Conservation (phyloP, 2,329 filamentous ascomycete genomes). For the Cryphonectria parasitica region DNA sequence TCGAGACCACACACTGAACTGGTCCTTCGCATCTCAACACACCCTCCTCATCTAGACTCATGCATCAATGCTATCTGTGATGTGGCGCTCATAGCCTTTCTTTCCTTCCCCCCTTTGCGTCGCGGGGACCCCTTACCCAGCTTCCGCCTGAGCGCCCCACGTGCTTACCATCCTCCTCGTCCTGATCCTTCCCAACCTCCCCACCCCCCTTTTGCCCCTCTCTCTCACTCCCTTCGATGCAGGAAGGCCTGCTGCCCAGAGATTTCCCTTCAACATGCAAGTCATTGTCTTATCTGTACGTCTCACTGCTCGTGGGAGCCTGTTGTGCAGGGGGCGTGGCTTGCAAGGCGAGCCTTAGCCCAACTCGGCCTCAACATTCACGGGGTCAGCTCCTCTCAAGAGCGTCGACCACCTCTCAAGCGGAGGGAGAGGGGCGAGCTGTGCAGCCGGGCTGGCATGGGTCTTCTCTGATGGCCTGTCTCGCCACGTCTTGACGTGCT, state of each 20-base stretch:
- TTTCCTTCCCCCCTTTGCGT: background rate
- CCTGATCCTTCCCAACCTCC: background rate
- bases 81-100: background rate
- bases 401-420: background rate
- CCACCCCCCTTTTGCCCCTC: background rate
- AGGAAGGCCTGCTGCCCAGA: background rate
- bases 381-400: background rate
- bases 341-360: background rate
- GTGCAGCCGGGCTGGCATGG: background rate
- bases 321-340: background rate
- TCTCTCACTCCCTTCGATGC: background rate
- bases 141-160: conserved; percentile 8
- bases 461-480: background rate
- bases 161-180: conserved; percentile 5
- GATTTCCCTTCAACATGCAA: background rate
- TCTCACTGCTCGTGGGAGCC: background rate
- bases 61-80: conserved; percentile 3
- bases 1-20: background rate
- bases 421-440: background rate
- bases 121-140: conserved; percentile 20
- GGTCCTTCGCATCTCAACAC: background rate
- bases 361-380: background rate
- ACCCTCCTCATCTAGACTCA: background rate
- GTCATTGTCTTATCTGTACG: background rate
- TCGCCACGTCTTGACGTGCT: background rate